Evolutionary conservation across 495 filamentous ascomycete genomes (phyloP), one percentile per base, ranked within the genome.

Genomic region (Aspergillus egyptiacus): DNA sequence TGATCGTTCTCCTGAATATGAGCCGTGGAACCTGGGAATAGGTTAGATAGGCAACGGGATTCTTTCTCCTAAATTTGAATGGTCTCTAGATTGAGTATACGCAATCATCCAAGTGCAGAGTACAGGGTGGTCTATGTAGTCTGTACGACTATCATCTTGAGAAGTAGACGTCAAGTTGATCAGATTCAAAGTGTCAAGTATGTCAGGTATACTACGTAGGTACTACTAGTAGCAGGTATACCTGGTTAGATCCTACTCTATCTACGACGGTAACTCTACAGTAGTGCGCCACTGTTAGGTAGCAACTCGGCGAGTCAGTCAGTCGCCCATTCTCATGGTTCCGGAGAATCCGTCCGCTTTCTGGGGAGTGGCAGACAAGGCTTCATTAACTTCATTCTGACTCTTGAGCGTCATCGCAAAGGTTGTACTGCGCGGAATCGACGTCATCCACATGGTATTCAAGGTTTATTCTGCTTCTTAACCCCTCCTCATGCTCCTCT

Each of bases 371-470:
- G 13, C 11, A 30, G n/a, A n/a, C n/a, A n/a, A n/a, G n/a, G n/a
- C n/a, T n/a, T n/a, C n/a, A n/a, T n/a, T n/a, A n/a, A n/a, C n/a
- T n/a, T n/a, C n/a, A n/a, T n/a, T n/a, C n/a, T n/a, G n/a, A n/a
- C 35, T 41, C 41, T 53, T 50, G 45, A 39, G 39, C 53, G 53
- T 58, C 59, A 59, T 57, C 25, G n/a, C 28, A 39, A 56, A 38
- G 52, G 53, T 58, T 53, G 48, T 57, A 42, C n/a, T n/a, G 56
- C 57, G 57, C 57, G 57, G 54, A 24, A 54, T 56, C 55, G 60
- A 63, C 60, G 60, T 63, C 60, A 63, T 63, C 57, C 54, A 47
- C 41, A 55, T 52, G 41, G 46, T 55, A 49, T 20, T 18, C 28
- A 11, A 5, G n/a, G n/a, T n/a, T n/a, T n/a, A n/a, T 25, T 5